phyloP scores from a whole-genome alignment of 345 rosid genomes.

The Hypericum perforatum region DNA sequence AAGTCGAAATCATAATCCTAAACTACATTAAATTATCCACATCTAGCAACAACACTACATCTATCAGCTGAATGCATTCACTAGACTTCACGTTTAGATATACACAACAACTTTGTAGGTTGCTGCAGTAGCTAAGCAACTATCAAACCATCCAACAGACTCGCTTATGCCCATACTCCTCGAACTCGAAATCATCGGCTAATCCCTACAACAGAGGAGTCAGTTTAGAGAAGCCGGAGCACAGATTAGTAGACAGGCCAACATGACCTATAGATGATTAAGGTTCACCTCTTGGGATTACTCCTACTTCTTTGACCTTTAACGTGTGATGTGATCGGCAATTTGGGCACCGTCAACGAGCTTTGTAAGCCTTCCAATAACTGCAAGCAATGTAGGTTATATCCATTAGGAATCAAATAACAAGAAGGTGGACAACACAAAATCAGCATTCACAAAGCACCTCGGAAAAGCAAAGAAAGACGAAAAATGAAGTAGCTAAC shows the following conservation, averaged over 20 bases:
- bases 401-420: too few species aligned
- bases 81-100: constrained; percentile 9
- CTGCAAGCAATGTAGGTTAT: constrained; percentile 24
- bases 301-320: constrained; percentile 40
- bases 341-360: constrained; percentile 69
- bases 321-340: constrained; percentile 63
- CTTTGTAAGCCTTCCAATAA: constrained; percentile 91
- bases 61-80: constrained; percentile 21
- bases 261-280: not conserved
- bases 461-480: too few species aligned
- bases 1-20: constrained; percentile 16
- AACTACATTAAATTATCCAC: constrained; percentile 30
- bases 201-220: too few species aligned
- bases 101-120: too few species aligned
- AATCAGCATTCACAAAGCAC: too few species aligned
- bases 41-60: constrained; percentile 28
- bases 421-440: too few species aligned
- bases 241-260: not conserved
- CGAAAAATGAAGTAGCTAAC: too few species aligned
- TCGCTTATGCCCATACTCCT: too few species aligned
- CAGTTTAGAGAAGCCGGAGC: not conserved
- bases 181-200: too few species aligned
- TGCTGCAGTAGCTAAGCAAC: too few species aligned
- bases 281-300: constrained; percentile 14
- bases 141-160: too few species aligned